Percentiles rank a stretch among this genome's conserved stretches.
Evolutionary conservation across 768 basidiomycete genomes (phyloP).

Genomic region (Lentinula raphanica): DNA sequence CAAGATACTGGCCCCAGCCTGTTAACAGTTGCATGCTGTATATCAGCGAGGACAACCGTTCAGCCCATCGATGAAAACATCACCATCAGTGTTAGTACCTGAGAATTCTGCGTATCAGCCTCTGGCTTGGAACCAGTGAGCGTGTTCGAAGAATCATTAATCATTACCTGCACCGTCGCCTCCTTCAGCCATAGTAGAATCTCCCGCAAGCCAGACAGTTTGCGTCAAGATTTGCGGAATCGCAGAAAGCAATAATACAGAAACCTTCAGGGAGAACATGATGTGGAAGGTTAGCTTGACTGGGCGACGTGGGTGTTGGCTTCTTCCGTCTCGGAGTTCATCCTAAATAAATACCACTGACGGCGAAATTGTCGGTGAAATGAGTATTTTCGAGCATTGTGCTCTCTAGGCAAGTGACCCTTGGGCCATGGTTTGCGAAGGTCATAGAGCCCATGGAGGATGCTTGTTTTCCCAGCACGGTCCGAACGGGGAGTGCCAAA

Average conservation of each 20-base stretch:
- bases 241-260: neutral
- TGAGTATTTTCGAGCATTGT: neutral
- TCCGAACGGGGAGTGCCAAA: neutral
- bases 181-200: constrained; percentile 39
- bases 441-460: neutral
- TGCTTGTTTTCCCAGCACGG: neutral
- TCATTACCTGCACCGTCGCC: constrained; percentile 31
- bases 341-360: neutral
- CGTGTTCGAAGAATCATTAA: neutral
- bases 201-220: constrained; percentile 39
- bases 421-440: neutral
- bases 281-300: neutral
- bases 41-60: neutral
- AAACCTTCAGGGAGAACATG: neutral
- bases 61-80: no score
- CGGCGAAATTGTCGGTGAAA: constrained; percentile 1
- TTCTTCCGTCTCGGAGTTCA: neutral
- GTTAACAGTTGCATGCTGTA: neutral
- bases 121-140: neutral
- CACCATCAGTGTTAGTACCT: constrained; percentile 12
- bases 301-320: neutral
- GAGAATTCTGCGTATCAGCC: neutral
- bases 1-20: constrained; percentile 44
- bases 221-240: constrained; percentile 14
- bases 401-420: neutral